phyloP scores from a whole-genome alignment of 1,139 yeast species.

The Zygosaccharomyces sapae region DNA sequence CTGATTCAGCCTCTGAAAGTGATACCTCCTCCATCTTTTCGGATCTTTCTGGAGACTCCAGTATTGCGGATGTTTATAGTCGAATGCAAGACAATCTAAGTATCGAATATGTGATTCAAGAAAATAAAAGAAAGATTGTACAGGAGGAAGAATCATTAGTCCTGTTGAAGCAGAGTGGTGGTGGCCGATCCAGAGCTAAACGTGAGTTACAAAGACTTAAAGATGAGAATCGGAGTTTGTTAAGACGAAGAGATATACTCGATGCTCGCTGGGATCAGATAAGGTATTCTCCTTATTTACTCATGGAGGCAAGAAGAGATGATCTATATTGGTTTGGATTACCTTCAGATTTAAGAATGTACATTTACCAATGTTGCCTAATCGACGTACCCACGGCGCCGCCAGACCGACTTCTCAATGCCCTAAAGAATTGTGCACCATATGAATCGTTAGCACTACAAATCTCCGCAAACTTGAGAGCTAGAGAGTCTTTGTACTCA shows the following conservation, averaged over 20 bases:
- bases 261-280: slow-evolving; percentile 11
- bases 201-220: slow-evolving; percentile 8
- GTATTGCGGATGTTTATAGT: slow-evolving; percentile 8
- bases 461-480: slow-evolving; percentile 7
- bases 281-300: slow-evolving; percentile 6
- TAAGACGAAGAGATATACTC: slow-evolving; percentile 9
- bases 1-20: slow-evolving; percentile 6
- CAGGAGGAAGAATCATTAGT: slow-evolving; percentile 11
- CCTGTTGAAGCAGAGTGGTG: slow-evolving; percentile 7
- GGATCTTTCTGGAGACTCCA: slow-evolving; percentile 2
- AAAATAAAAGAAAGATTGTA: slow-evolving; percentile 13
- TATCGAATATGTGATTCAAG: slow-evolving; percentile 16
- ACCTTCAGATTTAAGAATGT: slow-evolving; percentile 12
- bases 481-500: slow-evolving; percentile 1
- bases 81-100: slow-evolving; percentile 15
- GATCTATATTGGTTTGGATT: slow-evolving; percentile 16
- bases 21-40: slow-evolving; percentile 11
- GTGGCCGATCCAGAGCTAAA: slow-evolving; percentile 4
- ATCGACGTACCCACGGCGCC: slow-evolving; percentile 1
- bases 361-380: slow-evolving; percentile 12
- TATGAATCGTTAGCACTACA: slow-evolving; percentile 8
- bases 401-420: slow-evolving; percentile 1
- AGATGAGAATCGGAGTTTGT: slow-evolving; percentile 11
- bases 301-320: slow-evolving; percentile 9
- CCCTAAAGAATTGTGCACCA: slow-evolving; percentile 7